Percentiles rank a stretch among this genome's conserved stretches.
These are phyloP conservation scores for Gryganskiella cystojenkinii DNA, from an alignment of 192 early-diverging fungal species.

Conservation along the genomic window DNA sequence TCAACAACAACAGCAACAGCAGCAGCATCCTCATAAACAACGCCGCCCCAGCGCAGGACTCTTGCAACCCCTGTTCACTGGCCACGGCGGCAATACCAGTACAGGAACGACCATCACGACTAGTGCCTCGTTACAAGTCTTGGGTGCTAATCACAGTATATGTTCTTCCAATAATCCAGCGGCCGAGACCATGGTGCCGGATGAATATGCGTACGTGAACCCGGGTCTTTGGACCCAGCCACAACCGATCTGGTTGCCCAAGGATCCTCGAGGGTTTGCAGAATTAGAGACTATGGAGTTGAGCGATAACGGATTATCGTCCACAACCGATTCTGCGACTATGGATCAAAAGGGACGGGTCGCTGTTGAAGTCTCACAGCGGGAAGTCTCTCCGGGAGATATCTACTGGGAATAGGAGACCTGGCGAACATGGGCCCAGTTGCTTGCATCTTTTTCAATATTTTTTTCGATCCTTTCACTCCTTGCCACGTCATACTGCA, in stretches of 20 bases:
- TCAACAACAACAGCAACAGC: slow-evolving; percentile 3
- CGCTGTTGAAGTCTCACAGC: slow-evolving; percentile 3
- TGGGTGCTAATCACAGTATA: slow-evolving; percentile 21
- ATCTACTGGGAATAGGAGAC: slow-evolving; percentile 29
- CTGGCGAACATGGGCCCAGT: too few species aligned
- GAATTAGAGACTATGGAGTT: slow-evolving; percentile 29
- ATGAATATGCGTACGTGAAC: slow-evolving; percentile 25
- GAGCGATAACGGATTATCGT: slow-evolving; percentile 6
- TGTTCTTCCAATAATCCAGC: slow-evolving; percentile 1
- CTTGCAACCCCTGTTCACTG: too few species aligned
- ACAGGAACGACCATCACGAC: too few species aligned
- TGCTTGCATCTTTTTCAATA: too few species aligned
- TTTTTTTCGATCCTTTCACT: too few species aligned
- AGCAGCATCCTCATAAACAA: neutral
- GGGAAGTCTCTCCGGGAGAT: slow-evolving; percentile 23
- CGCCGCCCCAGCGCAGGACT: too few species aligned
- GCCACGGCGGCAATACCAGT: too few species aligned
- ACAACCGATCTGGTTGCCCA: slow-evolving; percentile 27
- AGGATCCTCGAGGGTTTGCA: slow-evolving; percentile 29
- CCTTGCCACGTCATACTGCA: too few species aligned
- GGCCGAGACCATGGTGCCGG: slow-evolving; percentile 12
- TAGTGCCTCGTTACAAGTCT: slow-evolving; percentile 16
- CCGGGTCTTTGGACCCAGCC: slow-evolving; percentile 17
- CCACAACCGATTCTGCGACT: slow-evolving; percentile 20
- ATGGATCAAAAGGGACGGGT: slow-evolving; percentile 26